Percentiles rank a stretch among this genome's conserved stretches.
Conservation (phyloP, 352 stramenopile genomes). For the Pythium coloratum region DNA sequence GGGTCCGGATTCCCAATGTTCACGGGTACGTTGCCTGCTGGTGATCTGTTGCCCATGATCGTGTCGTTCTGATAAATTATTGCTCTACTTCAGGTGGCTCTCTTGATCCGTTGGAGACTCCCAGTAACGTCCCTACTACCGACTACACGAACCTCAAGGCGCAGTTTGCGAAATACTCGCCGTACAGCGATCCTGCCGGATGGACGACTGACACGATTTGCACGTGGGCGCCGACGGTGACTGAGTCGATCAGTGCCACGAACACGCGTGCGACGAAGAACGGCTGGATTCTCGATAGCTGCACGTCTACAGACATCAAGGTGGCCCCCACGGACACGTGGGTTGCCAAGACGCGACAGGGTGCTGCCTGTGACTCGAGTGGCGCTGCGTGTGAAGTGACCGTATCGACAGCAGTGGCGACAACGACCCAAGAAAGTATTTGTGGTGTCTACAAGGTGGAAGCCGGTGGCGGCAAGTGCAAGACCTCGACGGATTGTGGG, state of each 20-base stretch:
- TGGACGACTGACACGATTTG: constrained; percentile 69
- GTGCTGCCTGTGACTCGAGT: constrained; percentile 61
- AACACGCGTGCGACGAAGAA: constrained; percentile 56
- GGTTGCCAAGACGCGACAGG: constrained; percentile 70
- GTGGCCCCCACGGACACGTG: constrained; percentile 63
- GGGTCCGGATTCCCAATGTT: constrained; percentile 85
- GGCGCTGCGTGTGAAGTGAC: constrained; percentile 70
- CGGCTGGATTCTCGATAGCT: constrained; percentile 73
- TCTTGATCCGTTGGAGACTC: constrained; percentile 56
- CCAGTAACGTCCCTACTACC: constrained; percentile 53
- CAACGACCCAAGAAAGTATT: constrained; percentile 74
- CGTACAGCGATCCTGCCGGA: constrained; percentile 47
- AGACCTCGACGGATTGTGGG: constrained; percentile 65
- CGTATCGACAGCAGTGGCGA: constrained; percentile 39
- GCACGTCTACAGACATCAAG: constrained; percentile 51
- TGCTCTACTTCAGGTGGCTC: constrained; percentile 45
- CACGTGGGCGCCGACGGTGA: constrained; percentile 55
- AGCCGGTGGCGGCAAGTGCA: constrained; percentile 62
- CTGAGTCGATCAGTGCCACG: constrained; percentile 52
- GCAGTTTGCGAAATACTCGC: constrained; percentile 62
- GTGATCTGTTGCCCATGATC: neutral
- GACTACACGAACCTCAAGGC: constrained; percentile 81
- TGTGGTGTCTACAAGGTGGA: constrained; percentile 65
- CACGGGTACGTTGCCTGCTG: constrained; percentile 41
- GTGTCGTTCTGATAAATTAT: constrained; percentile 13